These are phyloP conservation scores for Tarenaya hassleriana DNA, from an alignment of 345 rosid genomes.

Conservation along the genomic window DNA sequence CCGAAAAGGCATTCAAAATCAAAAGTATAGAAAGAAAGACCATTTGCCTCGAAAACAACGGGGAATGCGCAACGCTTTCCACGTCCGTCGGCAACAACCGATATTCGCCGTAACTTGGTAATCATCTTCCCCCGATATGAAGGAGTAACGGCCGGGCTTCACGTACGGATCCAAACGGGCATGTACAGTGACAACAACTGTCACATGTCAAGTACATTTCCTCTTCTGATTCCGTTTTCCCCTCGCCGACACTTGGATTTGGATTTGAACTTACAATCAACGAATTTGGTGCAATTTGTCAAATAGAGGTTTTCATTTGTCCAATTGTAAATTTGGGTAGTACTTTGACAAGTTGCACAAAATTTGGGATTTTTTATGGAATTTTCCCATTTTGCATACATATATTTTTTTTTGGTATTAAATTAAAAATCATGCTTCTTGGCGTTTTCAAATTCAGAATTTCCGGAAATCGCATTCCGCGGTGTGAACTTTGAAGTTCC, in stretches of 20 bases:
- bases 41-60: not conserved
- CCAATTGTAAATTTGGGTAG: too few species aligned
- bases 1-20: too few species aligned
- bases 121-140: too few species aligned
- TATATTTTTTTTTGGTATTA: not conserved
- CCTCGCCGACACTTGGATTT: slow-evolving; percentile 4
- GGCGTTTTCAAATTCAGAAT: not conserved
- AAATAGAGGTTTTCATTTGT: too few species aligned
- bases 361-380: too few species aligned
- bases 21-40: too few species aligned
- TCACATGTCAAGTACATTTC: slow-evolving; percentile 16
- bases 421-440: not conserved
- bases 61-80: slow-evolving; percentile 19
- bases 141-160: not conserved
- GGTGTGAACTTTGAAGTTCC: slow-evolving; percentile 1
- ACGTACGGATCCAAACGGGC: not conserved
- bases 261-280: too few species aligned
- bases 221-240: not conserved
- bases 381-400: too few species aligned
- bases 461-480: not conserved
- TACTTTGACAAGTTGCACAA: too few species aligned
- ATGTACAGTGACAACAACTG: not conserved
- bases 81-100: not conserved
- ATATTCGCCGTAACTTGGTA: not conserved
- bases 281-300: not conserved